phyloP scores from a whole-genome alignment of 2,329 filamentous ascomycete genomes.

The Aspergillus floridensis region DNA sequence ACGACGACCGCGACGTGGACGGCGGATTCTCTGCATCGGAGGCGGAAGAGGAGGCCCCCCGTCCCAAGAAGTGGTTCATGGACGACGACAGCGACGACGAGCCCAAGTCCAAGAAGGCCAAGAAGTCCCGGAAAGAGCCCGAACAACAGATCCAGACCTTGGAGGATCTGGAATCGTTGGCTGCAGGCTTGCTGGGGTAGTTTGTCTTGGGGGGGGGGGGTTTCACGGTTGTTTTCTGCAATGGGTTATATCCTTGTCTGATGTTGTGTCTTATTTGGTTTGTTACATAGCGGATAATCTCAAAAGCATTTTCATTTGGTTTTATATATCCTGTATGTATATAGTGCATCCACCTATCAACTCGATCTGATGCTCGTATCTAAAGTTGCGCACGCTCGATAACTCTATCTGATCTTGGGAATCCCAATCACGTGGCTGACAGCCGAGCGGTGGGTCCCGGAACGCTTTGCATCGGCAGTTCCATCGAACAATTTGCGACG shows the following conservation, averaged over 20 bases:
- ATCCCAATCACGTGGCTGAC: not conserved
- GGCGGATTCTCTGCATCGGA: conserved; percentile 21
- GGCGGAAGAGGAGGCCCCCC: conserved; percentile 25
- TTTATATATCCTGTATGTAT: not conserved
- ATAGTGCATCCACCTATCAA: conserved; percentile 2
- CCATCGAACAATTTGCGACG: not conserved
- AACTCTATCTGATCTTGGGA: not conserved
- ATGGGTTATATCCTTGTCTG: conserved; percentile 16
- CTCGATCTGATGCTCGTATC: not conserved
- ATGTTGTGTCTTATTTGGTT: conserved; percentile 7
- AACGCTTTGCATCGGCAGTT: conserved; percentile 5
- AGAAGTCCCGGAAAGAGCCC: conserved; percentile 25
- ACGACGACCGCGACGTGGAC: conserved; percentile 12
- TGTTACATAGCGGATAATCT: conserved; percentile 22
- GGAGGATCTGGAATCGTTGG: conserved; percentile 48
- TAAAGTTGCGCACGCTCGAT: not conserved
- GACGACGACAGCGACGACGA: conserved; percentile 30
- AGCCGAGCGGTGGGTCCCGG: conserved; percentile 2
- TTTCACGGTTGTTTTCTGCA: not conserved
- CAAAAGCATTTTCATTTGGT: conserved; percentile 25
- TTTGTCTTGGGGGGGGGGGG: not conserved
- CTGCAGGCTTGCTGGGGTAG: conserved; percentile 43
- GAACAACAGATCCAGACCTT: conserved; percentile 42
- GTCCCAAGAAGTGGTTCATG: conserved; percentile 40
- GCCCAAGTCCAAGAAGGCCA: conserved; percentile 24